phyloP scores from a whole-genome alignment of 352 stramenopile species.

The Hyaloperonospora arabidopsidis region DNA sequence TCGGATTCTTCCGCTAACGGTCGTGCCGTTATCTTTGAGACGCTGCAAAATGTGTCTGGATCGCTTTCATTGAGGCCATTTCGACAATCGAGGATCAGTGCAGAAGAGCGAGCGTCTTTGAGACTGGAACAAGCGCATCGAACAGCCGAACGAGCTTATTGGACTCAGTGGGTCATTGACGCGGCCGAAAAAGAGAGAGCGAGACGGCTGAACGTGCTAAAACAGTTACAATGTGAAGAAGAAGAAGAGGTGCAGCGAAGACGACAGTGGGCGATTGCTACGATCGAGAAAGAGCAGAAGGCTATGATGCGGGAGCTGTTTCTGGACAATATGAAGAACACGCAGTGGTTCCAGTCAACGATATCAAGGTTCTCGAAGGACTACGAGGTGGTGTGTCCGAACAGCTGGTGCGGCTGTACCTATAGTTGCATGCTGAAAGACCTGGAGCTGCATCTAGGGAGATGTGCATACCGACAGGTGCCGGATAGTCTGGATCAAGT shows the following conservation, averaged over 20 bases:
- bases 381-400: constrained; percentile 81
- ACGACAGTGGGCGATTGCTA: constrained; percentile 63
- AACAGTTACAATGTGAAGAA: constrained; percentile 67
- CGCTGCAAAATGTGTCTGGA: background rate
- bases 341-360: constrained; percentile 81
- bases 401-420: constrained; percentile 82
- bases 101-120: constrained; percentile 11
- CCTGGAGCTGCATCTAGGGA: constrained; percentile 55
- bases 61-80: constrained; percentile 1
- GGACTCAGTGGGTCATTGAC: constrained; percentile 76
- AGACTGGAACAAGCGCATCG: constrained; percentile 22
- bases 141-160: constrained; percentile 53
- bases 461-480: constrained; percentile 68
- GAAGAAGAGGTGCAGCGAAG: constrained; percentile 59
- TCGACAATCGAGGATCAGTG: constrained; percentile 1
- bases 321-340: constrained; percentile 85
- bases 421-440: constrained; percentile 81
- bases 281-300: constrained; percentile 78
- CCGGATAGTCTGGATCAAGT: constrained; percentile 65
- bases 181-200: constrained; percentile 70
- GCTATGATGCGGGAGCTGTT: constrained; percentile 79
- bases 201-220: constrained; percentile 52
- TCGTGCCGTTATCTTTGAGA: background rate
- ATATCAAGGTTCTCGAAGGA: constrained; percentile 72
- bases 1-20: too few relatives aligned